Evolutionary conservation across 768 basidiomycete species (phyloP).

Genomic region (Solioccasus polychromus): DNA sequence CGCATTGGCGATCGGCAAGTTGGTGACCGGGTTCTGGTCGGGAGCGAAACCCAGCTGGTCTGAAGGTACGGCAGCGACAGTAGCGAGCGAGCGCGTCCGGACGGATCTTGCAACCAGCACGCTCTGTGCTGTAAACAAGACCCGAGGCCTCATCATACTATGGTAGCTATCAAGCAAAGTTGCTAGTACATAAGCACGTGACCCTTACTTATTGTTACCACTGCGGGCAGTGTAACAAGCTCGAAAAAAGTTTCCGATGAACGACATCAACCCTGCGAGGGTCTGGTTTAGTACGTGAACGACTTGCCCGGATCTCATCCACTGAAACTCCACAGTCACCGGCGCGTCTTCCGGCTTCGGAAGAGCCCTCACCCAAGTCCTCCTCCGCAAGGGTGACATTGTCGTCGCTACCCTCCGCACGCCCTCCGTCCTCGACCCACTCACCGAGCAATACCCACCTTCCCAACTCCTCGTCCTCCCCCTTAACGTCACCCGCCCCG

Average conservation of each 20-base stretch:
- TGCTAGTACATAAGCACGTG: no score
- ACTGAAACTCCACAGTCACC: constrained; percentile 6
- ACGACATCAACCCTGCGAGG: constrained; percentile 1
- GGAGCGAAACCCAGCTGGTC: constrained; percentile 28
- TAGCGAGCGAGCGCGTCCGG: constrained; percentile 3
- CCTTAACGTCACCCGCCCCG: constrained; percentile 36
- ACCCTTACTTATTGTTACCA: no score
- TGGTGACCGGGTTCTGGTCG: constrained; percentile 14
- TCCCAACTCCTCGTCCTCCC: constrained; percentile 34
- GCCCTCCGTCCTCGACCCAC: constrained; percentile 29
- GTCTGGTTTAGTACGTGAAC: constrained; percentile 11
- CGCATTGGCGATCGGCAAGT: constrained; percentile 51
- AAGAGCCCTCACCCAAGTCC: constrained; percentile 27
- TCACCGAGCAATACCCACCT: constrained; percentile 20
- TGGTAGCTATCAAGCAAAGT: no score
- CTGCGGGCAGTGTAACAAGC: no score
- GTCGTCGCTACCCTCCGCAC: constrained; percentile 42
- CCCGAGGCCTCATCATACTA: no score
- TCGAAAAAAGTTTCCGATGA: no score
- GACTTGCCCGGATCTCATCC: neutral
- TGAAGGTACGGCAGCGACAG: constrained; percentile 20
- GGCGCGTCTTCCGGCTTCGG: constrained; percentile 41
- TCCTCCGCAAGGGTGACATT: constrained; percentile 35
- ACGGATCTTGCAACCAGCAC: neutral
- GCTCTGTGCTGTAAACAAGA: no score